Base-by-base conservation (phyloP, 1,284 basidiomycete genomes). In the Ustilago cynodontis region DNA sequence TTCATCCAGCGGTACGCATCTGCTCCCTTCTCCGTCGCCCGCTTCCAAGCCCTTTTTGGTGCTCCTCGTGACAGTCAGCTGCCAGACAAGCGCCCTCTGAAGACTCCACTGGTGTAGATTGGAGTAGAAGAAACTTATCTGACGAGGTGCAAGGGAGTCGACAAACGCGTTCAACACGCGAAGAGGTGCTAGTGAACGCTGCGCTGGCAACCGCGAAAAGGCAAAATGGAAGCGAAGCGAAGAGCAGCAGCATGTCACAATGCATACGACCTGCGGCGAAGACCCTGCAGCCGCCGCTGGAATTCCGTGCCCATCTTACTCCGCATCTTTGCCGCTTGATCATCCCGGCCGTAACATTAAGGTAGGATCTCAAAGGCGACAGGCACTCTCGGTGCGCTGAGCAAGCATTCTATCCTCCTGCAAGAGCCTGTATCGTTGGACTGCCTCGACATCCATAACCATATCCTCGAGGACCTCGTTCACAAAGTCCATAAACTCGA, bases 381-480 rank as follows among this genome's bases (percentile, higher is more conserved):
- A 54, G 3, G 59, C 51, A 16, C 41, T 24, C 24, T 54, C 59
- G 8, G 59, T 61, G 7, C 22, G 39, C 51, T 54, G 51, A 2
- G 59, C 59, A 33, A 61, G 51, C 43, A 49, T 26, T 9, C 60
- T 24, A 24, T 50, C 51, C 33, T 55, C 52, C 24, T 62, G 24
- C 49, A 63, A 47, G n/a, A 50, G 45, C 20, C 37, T 50, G 47
- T 50, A 63, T 5, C 47, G 45, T 8, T 56, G 33, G 10, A 63
- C 61, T 1, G 61, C 61, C 41, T 63, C 61, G 13, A 13, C 54
- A 47, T 63, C 54, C 39, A 63, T 31, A 20, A 63, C 54, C 43
- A 63, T 63, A 43, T 63, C 53, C 22, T 63, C 53, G 22, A 63
- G 61, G 35, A 63, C 61, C 54, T 63, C 53, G 47, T 63, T 63